Evolutionary conservation across 1,284 basidiomycete genomes (phyloP).

Genomic region (Apiotrichum laibachii): DNA sequence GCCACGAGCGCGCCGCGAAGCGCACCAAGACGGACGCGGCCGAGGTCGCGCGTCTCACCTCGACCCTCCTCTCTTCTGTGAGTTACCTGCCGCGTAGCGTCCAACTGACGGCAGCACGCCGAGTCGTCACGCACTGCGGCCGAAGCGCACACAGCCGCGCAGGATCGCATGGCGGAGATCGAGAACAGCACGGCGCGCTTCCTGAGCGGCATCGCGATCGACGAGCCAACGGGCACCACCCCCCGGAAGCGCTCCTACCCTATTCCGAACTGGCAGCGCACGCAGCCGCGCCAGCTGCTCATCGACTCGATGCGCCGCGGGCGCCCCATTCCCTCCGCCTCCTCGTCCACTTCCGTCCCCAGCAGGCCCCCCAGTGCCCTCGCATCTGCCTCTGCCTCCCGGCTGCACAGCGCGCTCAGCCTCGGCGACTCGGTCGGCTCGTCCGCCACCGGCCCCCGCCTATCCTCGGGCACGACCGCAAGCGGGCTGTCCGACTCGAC

Average conservation of each 20-base stretch:
- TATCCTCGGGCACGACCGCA: not conserved
- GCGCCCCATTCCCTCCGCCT: not conserved
- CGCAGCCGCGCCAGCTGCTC: conserved; percentile 42
- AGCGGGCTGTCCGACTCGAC: not conserved
- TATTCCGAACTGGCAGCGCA: conserved; percentile 46
- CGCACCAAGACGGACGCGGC: conserved; percentile 8
- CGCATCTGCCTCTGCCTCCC: no score
- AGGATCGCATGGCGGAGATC: conserved; percentile 30
- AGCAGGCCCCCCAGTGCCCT: no score
- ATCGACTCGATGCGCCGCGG: conserved; percentile 10
- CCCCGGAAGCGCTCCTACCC: conserved; percentile 50
- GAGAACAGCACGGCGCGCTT: conserved; percentile 39
- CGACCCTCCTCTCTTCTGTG: conserved; percentile 31
- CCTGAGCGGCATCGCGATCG: conserved; percentile 42
- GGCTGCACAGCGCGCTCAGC: no score
- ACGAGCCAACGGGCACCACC: conserved; percentile 53
- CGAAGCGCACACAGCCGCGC: conserved; percentile 21
- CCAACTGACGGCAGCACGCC: conserved; percentile 25
- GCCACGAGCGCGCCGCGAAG: conserved; percentile 3
- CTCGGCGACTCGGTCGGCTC: no score
- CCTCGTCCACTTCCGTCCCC: not conserved
- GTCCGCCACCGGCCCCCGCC: not conserved
- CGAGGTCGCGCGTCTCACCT: conserved; percentile 21
- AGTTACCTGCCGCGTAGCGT: conserved; percentile 5
- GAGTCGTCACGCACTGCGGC: conserved; percentile 23